A percentile compares a stretch with the other conserved stretches of the same genome.
Evolutionary conservation across 2,329 filamentous ascomycete species (phyloP).

Genomic region (Alternaria hordeiaustralica): DNA sequence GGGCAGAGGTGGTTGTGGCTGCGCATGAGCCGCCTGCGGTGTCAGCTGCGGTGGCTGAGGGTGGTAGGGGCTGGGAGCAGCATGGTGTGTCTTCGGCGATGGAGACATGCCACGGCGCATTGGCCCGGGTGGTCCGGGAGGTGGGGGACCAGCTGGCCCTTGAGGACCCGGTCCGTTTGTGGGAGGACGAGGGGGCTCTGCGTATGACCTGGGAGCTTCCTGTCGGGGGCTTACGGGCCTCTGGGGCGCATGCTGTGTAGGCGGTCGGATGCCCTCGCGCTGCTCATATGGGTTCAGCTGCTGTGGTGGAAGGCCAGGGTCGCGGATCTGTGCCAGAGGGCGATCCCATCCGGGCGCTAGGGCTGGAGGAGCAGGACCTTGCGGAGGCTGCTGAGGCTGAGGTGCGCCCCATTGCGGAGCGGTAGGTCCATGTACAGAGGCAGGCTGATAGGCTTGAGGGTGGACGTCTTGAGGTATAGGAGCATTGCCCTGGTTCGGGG

Average conservation of each 20-base stretch:
- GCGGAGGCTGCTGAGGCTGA: slow-evolving; percentile 67
- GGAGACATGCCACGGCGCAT: slow-evolving; percentile 62
- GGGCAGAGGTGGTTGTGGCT: slow-evolving; percentile 52
- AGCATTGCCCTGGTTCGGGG: slow-evolving; percentile 73
- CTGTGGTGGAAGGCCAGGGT: slow-evolving; percentile 68
- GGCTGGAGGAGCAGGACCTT: slow-evolving; percentile 67
- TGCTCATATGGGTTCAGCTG: slow-evolving; percentile 83
- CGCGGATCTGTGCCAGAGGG: slow-evolving; percentile 75
- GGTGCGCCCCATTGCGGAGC: slow-evolving; percentile 90
- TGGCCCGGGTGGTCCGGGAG: slow-evolving; percentile 42
- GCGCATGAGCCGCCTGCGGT: slow-evolving; percentile 60
- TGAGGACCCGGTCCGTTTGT: slow-evolving; percentile 52
- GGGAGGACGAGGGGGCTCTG: slow-evolving; percentile 66
- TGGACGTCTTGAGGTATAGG: slow-evolving; percentile 97
- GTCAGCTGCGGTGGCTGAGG: slow-evolving; percentile 53
- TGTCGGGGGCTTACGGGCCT: slow-evolving; percentile 79
- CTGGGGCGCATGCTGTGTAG: slow-evolving; percentile 67
- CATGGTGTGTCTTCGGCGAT: slow-evolving; percentile 65
- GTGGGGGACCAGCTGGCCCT: slow-evolving; percentile 47
- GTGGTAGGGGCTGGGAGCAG: slow-evolving; percentile 60
- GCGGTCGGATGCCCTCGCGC: slow-evolving; percentile 73
- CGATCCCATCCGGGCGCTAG: slow-evolving; percentile 65
- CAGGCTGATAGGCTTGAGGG: slow-evolving; percentile 88
- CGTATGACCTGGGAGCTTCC: slow-evolving; percentile 73
- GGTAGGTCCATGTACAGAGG: slow-evolving; percentile 81